Percentiles rank a stretch among this genome's conserved stretches.
Conservation (phyloP, 352 stramenopile species). For the Pythium brassicae region DNA sequence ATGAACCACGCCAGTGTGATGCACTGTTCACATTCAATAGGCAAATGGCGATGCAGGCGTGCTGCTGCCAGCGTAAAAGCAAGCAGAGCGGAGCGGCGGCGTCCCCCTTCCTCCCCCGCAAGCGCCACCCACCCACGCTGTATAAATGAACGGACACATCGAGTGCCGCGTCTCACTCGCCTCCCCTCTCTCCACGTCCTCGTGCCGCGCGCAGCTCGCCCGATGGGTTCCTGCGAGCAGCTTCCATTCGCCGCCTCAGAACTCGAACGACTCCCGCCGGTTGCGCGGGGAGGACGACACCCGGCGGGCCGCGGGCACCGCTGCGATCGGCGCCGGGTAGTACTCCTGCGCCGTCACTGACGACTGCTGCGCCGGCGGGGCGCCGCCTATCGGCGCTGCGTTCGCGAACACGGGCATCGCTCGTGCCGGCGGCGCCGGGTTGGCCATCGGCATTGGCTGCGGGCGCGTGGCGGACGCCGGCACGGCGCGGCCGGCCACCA, state of each 20-base stretch:
- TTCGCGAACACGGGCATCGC: constrained; percentile 13
- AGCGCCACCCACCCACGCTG: too few species aligned
- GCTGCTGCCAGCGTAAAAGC: too few species aligned
- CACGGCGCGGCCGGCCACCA: constrained; percentile 43
- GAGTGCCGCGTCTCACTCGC: too few species aligned
- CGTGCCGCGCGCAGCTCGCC: not conserved
- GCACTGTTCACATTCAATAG: too few species aligned
- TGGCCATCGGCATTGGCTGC: not conserved
- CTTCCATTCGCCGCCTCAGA: constrained; percentile 14
- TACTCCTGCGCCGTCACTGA: constrained; percentile 4
- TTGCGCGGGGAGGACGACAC: constrained; percentile 25
- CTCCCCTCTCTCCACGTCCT: not conserved
- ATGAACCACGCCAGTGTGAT: too few species aligned
- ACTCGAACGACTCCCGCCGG: constrained; percentile 37
- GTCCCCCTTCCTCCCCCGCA: too few species aligned
- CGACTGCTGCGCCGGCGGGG: not conserved
- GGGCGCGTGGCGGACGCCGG: constrained; percentile 24
- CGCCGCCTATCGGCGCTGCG: constrained; percentile 3
- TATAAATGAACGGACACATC: too few species aligned
- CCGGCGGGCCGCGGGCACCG: constrained; percentile 13
- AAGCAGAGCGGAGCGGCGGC: too few species aligned
- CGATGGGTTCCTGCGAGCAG: not conserved
- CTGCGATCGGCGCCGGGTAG: constrained; percentile 1
- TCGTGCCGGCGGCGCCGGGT: constrained; percentile 3
- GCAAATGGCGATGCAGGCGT: too few species aligned